Percentiles rank a stretch among this genome's conserved stretches.
Evolutionary conservation across 495 filamentous ascomycete species (phyloP).

Genomic region (Podospora pseudopauciseta): DNA sequence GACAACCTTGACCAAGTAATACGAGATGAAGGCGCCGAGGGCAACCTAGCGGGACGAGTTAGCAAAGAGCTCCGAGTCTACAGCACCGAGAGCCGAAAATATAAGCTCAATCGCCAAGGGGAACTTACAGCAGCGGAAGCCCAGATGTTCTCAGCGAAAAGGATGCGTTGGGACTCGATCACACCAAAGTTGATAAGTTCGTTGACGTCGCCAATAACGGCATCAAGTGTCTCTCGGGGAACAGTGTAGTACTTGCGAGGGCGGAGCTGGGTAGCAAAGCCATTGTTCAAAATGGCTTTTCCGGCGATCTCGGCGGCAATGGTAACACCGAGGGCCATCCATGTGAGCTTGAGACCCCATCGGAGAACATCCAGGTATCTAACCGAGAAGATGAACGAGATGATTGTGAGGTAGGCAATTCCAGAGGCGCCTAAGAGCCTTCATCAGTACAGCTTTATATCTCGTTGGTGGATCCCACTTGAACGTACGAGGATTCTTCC

Average conservation of each 20-base stretch:
- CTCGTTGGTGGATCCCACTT: conserved; percentile 42
- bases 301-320: conserved; percentile 73
- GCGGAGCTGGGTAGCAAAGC: conserved; percentile 80
- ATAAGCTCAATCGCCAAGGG: conserved; percentile 5
- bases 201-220: conserved; percentile 75
- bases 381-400: conserved; percentile 80
- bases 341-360: conserved; percentile 83
- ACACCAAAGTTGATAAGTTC: conserved; percentile 96
- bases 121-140: conserved; percentile 73
- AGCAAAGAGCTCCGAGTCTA: conserved; percentile 14
- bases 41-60: conserved; percentile 20
- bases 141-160: conserved; percentile 90
- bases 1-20: conserved; percentile 89
- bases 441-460: conserved; percentile 43
- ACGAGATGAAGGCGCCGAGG: conserved; percentile 74
- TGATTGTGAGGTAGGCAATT: conserved; percentile 70
- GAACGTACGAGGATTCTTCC: conserved; percentile 51
- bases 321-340: conserved; percentile 61
- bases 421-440: conserved; percentile 65
- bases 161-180: conserved; percentile 89
- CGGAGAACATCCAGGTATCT: conserved; percentile 87
- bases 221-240: conserved; percentile 76
- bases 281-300: conserved; percentile 68
- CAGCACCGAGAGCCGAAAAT: conserved; percentile 11
- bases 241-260: conserved; percentile 91